Base-by-base conservation (phyloP, 2,329 filamentous ascomycete species). In the Thielaviopsis ethacetica region DNA sequence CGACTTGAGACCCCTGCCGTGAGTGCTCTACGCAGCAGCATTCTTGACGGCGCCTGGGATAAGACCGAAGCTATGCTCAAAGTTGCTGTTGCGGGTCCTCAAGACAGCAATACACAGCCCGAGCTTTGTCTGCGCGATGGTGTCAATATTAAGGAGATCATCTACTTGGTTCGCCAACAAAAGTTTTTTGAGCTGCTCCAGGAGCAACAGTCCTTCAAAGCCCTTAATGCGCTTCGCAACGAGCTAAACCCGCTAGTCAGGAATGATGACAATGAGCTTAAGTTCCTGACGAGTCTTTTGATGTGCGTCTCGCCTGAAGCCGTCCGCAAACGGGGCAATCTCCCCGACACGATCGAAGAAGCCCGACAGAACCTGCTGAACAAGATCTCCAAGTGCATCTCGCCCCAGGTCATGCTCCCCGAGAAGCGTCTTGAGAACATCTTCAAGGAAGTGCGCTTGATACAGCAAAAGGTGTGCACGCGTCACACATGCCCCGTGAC, bases 351-450 rank as follows among this genome's bases (percentile, higher is more conserved):
- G 97, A 3, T 78, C 97, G 21, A 88, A 87, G 0, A 82, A 93
- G 61, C 73, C 97, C 38, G 95, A 91, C 24, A 88, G 87, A 93
- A 74, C n/a, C 58, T 55, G 21, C 56, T 57, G 61, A 69, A 58
- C 72, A 59, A 47, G 51, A 34, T 54, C 51, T 57, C 65, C 91
- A 87, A 79, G 75, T 95, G 83, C 59, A 95, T 98, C 69, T 95
- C 93, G 1, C 91, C 93, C 0, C 93, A 90, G 3, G 88, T 95
- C 52, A 97, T 98, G 91, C 86, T 98, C 58, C 93, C 93, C 1
- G 88, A 95, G 67, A 88, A 93, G 69, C 84, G 93, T 6, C 76
- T 98, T 52, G 88, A 89, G 1, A 79, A 83, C 38, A 75, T 98
- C 17, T 74, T 98, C 57, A 79, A 91, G 60, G 84, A 94, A 64